Base-by-base conservation (phyloP, 805 yeast species). In the Saccharomycopsis amapae region DNA sequence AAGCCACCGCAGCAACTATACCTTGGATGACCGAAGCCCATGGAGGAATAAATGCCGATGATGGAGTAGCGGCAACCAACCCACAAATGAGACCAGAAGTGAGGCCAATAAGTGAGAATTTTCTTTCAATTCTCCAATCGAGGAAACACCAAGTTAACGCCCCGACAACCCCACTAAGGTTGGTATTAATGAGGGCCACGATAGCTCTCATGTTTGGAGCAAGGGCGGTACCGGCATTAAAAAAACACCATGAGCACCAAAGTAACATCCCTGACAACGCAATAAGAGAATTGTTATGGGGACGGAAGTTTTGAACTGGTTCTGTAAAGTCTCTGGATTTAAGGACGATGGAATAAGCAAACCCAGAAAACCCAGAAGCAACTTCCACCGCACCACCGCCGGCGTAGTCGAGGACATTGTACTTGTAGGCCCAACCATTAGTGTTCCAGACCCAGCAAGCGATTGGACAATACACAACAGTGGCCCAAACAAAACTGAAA, bases 321-420 rank as follows among this genome's bases (percentile, higher is more conserved):
- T 69, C 55, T 66, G 93, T 70, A 71, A 81, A 71, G 49, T 70
- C 73, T 62, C 97, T 73, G 56, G 84, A 76, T 7, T 96, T 96
- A 44, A 85, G 64, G 52, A 83, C 82, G 46, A 77, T 79, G n/a
- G 88, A 78, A 55, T 81, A 81, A 4, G 85, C 95, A 56, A 90
- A 80, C 1, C 96, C 97, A 30, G 87, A 84, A 20, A 88, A 83
- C 50, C 97, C 97, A 20, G 94, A 81, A 25, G 85, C 73, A 46
- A 93, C 86, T 62, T 90, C 97, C 23, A 90, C 96, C 1, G 97
- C 95, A 0, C 97, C 97, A 46, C 97, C 97, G 25, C 98, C 98
- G 20, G 98, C 98, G 63, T 85, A 90, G 62, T 90, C 98, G 42
- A 90, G 69, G 1, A 81, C 97, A 4, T 95, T 96, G 79, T 95